Conservation (phyloP, 2,329 filamentous ascomycete genomes). For the Fusarium ambrosium region DNA sequence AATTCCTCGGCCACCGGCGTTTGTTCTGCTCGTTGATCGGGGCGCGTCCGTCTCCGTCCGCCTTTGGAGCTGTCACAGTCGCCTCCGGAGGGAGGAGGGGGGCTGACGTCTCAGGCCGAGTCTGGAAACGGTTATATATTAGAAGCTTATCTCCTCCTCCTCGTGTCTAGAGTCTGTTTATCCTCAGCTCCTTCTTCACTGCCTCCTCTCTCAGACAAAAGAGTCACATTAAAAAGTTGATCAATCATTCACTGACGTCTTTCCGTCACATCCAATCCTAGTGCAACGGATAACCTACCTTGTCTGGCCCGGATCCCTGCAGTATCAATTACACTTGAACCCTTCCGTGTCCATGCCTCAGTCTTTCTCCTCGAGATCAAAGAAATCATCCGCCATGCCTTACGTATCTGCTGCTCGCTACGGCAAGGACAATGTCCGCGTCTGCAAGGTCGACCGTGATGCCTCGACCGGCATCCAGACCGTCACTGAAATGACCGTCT, state of each 20-base stretch:
- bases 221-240: neutral
- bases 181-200: conserved; percentile 3
- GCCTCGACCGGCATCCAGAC: conserved; percentile 82
- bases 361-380: conserved; percentile 27
- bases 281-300: conserved; percentile 7
- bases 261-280: conserved; percentile 4
- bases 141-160: conserved; percentile 23
- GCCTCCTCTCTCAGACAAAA: neutral
- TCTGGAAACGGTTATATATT: conserved; percentile 31
- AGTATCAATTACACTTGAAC: conserved; percentile 19
- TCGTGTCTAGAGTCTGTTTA: neutral
- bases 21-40: conserved; percentile 32
- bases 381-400: conserved; percentile 60
- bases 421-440: conserved; percentile 97
- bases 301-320: conserved; percentile 22
- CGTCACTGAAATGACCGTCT: conserved; percentile 95
- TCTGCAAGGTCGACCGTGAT: conserved; percentile 93
- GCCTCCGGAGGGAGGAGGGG: conserved; percentile 11
- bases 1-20: conserved; percentile 41
- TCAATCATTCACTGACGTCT: conserved; percentile 5
- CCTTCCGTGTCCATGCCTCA: conserved; percentile 24
- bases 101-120: conserved; percentile 33
- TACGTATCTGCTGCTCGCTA: conserved; percentile 77
- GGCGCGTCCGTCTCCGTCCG: conserved; percentile 43
- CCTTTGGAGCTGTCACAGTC: conserved; percentile 25